phyloP scores from a whole-genome alignment of 2,329 filamentous ascomycete genomes.

The Trichoderma semiorbis region DNA sequence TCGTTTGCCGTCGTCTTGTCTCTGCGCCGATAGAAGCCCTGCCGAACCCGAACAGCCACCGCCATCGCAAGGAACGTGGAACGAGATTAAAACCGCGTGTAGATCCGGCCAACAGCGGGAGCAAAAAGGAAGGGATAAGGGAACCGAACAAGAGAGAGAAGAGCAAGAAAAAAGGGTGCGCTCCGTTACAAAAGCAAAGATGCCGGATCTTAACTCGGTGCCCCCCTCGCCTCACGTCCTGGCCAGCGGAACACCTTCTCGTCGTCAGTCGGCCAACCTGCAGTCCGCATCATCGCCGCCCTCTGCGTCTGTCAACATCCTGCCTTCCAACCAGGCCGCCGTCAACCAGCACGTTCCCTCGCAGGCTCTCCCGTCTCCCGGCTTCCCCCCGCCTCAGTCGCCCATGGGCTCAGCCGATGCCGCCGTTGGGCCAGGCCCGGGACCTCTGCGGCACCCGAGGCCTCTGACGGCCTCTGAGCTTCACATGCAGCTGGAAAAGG shows the following conservation, averaged over 20 bases:
- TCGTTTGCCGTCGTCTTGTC: background rate
- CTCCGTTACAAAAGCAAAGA: slow-evolving; percentile 25
- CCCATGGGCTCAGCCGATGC: slow-evolving; percentile 33
- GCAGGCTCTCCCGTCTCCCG: slow-evolving; percentile 31
- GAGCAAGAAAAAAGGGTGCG: background rate
- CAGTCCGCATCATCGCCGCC: slow-evolving; percentile 39
- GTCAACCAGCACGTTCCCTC: slow-evolving; percentile 40
- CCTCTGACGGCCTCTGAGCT: slow-evolving; percentile 86
- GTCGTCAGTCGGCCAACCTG: slow-evolving; percentile 44
- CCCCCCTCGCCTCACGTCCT: slow-evolving; percentile 48
- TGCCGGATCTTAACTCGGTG: slow-evolving; percentile 57
- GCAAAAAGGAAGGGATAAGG: background rate
- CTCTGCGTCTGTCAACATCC: slow-evolving; percentile 49
- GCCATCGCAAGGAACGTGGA: background rate
- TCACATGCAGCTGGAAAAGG: slow-evolving; percentile 86
- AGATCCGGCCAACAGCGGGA: background rate
- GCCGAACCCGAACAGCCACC: slow-evolving; percentile 1
- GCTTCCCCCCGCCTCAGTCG: slow-evolving; percentile 20
- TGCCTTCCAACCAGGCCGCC: slow-evolving; percentile 53
- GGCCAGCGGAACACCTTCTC: slow-evolving; percentile 38
- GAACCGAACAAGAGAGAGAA: background rate
- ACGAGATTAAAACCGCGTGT: background rate
- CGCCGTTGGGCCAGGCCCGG: slow-evolving; percentile 51
- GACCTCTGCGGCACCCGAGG: slow-evolving; percentile 79
- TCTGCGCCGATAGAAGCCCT: background rate